A percentile compares a stretch with the other conserved stretches of the same genome.
These are phyloP conservation scores for Trichosporon sp. DNA, from an alignment of 1,284 basidiomycete species.

Conservation along the genomic window DNA sequence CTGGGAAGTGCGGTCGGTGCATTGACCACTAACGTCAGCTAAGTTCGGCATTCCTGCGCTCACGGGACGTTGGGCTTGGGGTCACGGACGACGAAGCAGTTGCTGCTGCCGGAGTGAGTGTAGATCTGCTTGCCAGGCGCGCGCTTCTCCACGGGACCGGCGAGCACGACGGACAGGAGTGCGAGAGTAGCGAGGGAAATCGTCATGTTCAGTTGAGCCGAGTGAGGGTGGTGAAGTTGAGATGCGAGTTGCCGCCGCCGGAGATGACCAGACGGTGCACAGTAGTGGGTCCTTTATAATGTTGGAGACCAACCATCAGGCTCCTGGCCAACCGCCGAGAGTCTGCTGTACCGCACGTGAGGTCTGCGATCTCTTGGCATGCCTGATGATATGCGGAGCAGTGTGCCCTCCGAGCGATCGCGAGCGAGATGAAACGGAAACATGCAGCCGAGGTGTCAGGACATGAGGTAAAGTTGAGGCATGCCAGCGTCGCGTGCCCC, in stretches of 20 bases:
- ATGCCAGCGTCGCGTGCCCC: too few species aligned
- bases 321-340: background rate
- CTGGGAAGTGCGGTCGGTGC: conserved; percentile 4
- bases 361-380: background rate
- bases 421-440: background rate
- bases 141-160: background rate
- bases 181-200: background rate
- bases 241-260: background rate
- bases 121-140: background rate
- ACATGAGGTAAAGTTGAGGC: background rate
- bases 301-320: too few species aligned
- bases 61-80: background rate
- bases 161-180: conserved; percentile 8
- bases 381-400: background rate
- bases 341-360: background rate
- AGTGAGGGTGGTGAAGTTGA: background rate
- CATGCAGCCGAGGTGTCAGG: background rate
- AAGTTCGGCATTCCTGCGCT: background rate
- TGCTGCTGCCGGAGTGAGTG: conserved; percentile 6
- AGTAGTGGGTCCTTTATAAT: background rate
- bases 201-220: background rate
- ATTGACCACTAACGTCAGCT: conserved; percentile 2
- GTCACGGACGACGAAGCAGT: conserved; percentile 12
- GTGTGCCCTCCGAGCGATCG: background rate
- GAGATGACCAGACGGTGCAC: background rate